These are phyloP conservation scores for Rutstroemia sp. DNA, from an alignment of 2,329 filamentous ascomycete species.

Conservation along the genomic window DNA sequence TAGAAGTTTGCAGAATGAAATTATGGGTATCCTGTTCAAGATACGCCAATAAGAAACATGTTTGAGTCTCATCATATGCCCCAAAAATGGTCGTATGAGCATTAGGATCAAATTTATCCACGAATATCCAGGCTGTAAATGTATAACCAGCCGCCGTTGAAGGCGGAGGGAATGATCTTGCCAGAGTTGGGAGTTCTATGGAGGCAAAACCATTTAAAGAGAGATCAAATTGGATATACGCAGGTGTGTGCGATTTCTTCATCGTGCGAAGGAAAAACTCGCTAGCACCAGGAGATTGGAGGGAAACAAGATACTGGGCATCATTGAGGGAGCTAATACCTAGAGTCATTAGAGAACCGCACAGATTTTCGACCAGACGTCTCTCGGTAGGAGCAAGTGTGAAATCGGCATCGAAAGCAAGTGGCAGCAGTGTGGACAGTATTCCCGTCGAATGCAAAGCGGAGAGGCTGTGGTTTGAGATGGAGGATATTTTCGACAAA, in stretches of 20 bases:
- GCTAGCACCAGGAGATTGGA: conserved; percentile 45
- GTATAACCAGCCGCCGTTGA: conserved; percentile 76
- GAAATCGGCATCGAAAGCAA: conserved; percentile 49
- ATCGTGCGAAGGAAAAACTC: conserved; percentile 71
- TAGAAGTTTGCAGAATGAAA: conserved; percentile 92
- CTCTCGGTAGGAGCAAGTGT: conserved; percentile 48
- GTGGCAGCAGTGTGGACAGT: conserved; percentile 56
- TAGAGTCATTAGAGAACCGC: conserved; percentile 60
- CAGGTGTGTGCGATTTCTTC: conserved; percentile 65
- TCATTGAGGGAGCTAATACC: conserved; percentile 78
- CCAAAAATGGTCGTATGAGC: conserved; percentile 95
- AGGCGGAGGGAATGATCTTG: conserved; percentile 74
- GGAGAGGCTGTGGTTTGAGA: conserved; percentile 64
- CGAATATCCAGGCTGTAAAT: conserved; percentile 78
- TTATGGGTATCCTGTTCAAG: conserved; percentile 89
- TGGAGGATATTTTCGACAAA: conserved; percentile 39
- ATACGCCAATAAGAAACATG: conserved; percentile 90
- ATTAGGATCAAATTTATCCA: conserved; percentile 77
- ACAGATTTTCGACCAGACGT: conserved; percentile 56
- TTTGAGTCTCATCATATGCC: conserved; percentile 84
- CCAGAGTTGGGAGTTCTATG: conserved; percentile 81
- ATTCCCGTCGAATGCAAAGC: conserved; percentile 67
- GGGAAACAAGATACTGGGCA: conserved; percentile 63
- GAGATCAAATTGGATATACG: conserved; percentile 90
- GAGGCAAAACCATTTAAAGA: conserved; percentile 83